Percentiles rank a stretch among this genome's conserved stretches.
phyloP scores from a whole-genome alignment of 1,139 yeast species.

The Protomyces inundatus region DNA sequence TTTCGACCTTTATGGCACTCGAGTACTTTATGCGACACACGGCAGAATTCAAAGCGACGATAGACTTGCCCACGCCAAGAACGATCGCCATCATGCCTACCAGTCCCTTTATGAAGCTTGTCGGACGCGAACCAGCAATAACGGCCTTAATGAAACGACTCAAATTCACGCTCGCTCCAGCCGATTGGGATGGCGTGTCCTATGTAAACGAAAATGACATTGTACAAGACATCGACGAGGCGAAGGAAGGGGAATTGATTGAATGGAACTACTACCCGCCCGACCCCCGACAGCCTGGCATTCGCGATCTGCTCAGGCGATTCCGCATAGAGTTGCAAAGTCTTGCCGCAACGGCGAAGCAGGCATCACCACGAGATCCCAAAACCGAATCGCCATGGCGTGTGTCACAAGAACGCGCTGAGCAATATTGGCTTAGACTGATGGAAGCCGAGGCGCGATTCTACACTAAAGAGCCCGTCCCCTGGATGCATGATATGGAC shows the following conservation, averaged over 20 bases:
- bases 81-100: neutral
- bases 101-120: conserved; percentile 9
- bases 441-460: conserved; percentile 10
- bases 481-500: neutral
- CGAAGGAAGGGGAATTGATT: conserved; percentile 11
- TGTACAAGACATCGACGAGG: conserved; percentile 6
- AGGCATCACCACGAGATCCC: conserved; percentile 5
- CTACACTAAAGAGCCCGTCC: neutral
- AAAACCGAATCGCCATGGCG: conserved; percentile 9
- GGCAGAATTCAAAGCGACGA: neutral
- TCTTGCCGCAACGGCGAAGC: conserved; percentile 6
- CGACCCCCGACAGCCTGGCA: conserved; percentile 13
- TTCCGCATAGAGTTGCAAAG: conserved; percentile 14
- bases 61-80: neutral
- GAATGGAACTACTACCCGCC: conserved; percentile 21
- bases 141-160: conserved; percentile 1
- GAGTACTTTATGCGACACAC: conserved; percentile 16
- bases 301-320: conserved; percentile 7
- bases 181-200: neutral
- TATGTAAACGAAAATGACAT: neutral
- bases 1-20: conserved; percentile 8
- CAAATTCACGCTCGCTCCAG: conserved; percentile 16
- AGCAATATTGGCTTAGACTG: neutral
- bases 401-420: conserved; percentile 12
- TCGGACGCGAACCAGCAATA: conserved; percentile 12